phyloP scores from a whole-genome alignment of 2,329 filamentous ascomycete genomes.

The Colletotrichum sp. region DNA sequence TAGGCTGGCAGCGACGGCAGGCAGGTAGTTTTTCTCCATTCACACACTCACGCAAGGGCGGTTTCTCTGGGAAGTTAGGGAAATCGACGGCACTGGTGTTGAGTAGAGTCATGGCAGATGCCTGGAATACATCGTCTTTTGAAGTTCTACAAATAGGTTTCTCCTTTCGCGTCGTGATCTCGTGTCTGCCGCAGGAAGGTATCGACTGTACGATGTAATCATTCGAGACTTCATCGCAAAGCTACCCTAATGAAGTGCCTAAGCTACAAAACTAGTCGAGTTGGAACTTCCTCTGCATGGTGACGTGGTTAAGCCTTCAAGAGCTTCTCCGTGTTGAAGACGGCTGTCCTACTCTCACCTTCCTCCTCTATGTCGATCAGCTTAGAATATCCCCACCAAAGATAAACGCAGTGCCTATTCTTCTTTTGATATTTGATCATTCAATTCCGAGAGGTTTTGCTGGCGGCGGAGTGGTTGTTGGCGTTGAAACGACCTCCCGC shows the following conservation, averaged over 20 bases:
- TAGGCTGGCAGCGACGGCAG: not conserved
- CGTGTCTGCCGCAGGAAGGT: not conserved
- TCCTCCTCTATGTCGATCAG: too few species aligned
- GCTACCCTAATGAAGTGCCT: not conserved
- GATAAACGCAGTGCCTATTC: too few species aligned
- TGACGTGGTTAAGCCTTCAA: fast-evolving
- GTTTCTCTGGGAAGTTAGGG: not conserved
- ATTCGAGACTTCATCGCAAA: not conserved
- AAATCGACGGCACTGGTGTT: not conserved
- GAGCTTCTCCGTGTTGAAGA: not conserved
- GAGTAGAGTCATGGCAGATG: not conserved
- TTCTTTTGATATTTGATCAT: too few species aligned
- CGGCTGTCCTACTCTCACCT: too few species aligned
- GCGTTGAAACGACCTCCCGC: too few species aligned
- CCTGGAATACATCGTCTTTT: not conserved
- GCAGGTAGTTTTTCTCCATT: not conserved
- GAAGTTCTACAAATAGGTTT: not conserved
- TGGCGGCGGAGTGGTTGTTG: too few species aligned
- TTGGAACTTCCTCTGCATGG: not conserved
- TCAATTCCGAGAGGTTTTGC: too few species aligned
- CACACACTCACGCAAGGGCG: not conserved
- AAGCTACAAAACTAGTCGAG: not conserved
- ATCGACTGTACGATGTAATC: too few species aligned
- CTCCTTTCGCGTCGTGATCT: not conserved
- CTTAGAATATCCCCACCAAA: too few species aligned